Evolutionary conservation across 768 basidiomycete species (phyloP), one percentile per base, ranked within the genome.

Genomic region (Cantharellus cinnabarinus): DNA sequence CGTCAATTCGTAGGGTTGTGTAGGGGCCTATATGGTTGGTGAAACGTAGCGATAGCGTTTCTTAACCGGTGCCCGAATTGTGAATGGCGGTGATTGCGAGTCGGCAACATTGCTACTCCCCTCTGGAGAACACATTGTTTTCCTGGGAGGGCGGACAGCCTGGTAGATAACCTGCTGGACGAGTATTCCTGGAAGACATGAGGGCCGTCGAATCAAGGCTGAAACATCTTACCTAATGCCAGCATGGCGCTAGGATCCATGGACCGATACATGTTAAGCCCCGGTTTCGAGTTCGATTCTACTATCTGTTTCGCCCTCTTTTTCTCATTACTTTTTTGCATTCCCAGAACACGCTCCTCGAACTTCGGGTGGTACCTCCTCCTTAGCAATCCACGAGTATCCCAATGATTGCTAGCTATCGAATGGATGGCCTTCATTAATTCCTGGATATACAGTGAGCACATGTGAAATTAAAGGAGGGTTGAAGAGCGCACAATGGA

Each of bases 361-460:
- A 29, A 29, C 20, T 29, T 29, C 20, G 20, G 20, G 20, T 29
- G 20, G 20, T 29, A 29, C 20, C 20, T 29, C 80, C 83, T 48
- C 44, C 29, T 48, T 48, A 10, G 44, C 10, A 48, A 29, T 29
- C 58, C 74, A 72, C 62, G 80, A 79, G 29, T 71, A 29, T 60
- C 70, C 63, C 86, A 89, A 66, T 82, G 81, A 29, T 68, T 69
- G 53, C 73, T 75, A 34, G 77, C 68, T 58, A 76, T 76, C 63
- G 77, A 69, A 61, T 78, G 78, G 44, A 78, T 72, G 54, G 71
- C 71, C 66, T 78, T 78, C 54, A 78, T 62, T 37, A 79, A 60
- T 58, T 79, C 77, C 77, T 79, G 77, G 71, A 38, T 34, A 53
- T 60, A 2, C 55, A 40, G 40, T 38, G 64, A 73, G 70, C 63